Evolutionary conservation across 768 basidiomycete genomes (phyloP), one percentile per base, ranked within the genome.

Genomic region (Tephrocybe sp.): DNA sequence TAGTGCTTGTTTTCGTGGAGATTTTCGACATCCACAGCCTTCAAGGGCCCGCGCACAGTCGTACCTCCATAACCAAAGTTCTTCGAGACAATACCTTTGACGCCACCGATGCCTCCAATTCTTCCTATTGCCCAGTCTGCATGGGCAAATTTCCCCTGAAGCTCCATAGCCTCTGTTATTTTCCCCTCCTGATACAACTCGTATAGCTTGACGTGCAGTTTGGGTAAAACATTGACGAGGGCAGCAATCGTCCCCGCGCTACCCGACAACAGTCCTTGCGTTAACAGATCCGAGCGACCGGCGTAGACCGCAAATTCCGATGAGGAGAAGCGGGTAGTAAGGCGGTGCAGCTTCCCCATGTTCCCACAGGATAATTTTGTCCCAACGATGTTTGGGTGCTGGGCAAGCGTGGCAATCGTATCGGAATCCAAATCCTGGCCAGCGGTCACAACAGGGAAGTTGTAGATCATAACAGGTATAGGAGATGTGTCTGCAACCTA

Each of bases 371-470:
- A 92, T 19, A 94, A 75, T 68, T 89, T 93, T 45, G 80, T 83
- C 52, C 92, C 92, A 52, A 92, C 86, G 57, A 91, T 89, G 68
- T 93, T 92, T 5, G 87, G 87, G 63, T 92, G 90, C 39, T 77
- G 66, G 3, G 87, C 84, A 31, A 94, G 77, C 14, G 75, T 71
- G 44, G 74, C 74, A 60, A 95, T 77, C 45, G 78, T 76, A 65
- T 93, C 90, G 0, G 89, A 91, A 65, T 91, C 87, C 34, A 95
- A 80, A 63, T 95, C 88, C 53, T 88, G 79, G 12, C 92, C 90
- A 0, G 90, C 84, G 12, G 86, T 87, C 48, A 88, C 89, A 41
- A 72, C 75, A 38, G 91, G 88, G 70, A 92, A 92, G 69, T 93
- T 93, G 74, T 93, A 93, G 44, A 93, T 79, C 79, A 90, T 80